A percentile compares a stretch with the other conserved stretches of the same genome.
These are phyloP conservation scores for Dothideomycetes sp. DNA, from an alignment of 2,329 filamentous ascomycete species.

Conservation along the genomic window DNA sequence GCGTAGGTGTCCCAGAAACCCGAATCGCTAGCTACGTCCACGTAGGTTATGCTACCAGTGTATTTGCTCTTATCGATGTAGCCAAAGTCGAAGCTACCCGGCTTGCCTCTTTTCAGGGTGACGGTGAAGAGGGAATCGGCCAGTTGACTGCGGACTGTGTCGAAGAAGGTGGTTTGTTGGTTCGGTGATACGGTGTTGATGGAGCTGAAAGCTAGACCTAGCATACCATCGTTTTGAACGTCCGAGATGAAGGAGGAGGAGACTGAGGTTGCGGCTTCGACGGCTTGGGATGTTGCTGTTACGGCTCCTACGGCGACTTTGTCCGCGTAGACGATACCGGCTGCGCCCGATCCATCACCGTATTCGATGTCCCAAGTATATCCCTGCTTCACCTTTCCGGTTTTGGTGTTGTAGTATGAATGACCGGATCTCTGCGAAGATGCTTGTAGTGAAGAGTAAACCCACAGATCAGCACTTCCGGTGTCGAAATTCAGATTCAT, in stretches of 20 bases:
- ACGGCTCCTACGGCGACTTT: slow-evolving; percentile 53
- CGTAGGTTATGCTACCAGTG: slow-evolving; percentile 49
- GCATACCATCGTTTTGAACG: slow-evolving; percentile 47
- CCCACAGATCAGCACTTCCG: slow-evolving; percentile 60
- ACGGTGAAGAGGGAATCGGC: slow-evolving; percentile 49
- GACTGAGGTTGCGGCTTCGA: slow-evolving; percentile 55
- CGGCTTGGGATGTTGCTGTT: slow-evolving; percentile 51
- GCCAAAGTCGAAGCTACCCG: slow-evolving; percentile 49
- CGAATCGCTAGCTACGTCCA: slow-evolving; percentile 45
- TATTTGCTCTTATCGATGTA: slow-evolving; percentile 52
- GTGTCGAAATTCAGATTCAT: slow-evolving; percentile 65
- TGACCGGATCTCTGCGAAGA: slow-evolving; percentile 45
- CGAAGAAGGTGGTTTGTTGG: slow-evolving; percentile 49
- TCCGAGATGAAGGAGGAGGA: slow-evolving; percentile 45
- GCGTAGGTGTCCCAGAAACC: slow-evolving; percentile 56
- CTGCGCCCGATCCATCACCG: slow-evolving; percentile 56
- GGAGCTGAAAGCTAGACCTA: slow-evolving; percentile 51
- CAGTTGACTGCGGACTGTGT: slow-evolving; percentile 45
- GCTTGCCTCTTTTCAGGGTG: slow-evolving; percentile 43
- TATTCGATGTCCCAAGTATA: slow-evolving; percentile 54
- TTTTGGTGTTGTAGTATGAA: slow-evolving; percentile 45
- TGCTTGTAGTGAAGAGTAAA: slow-evolving; percentile 52
- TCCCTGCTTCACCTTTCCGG: slow-evolving; percentile 39
- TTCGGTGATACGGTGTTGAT: slow-evolving; percentile 49
- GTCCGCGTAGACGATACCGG: slow-evolving; percentile 57